Conservation (phyloP, 352 stramenopile genomes). For the Phytopythium litorale region DNA sequence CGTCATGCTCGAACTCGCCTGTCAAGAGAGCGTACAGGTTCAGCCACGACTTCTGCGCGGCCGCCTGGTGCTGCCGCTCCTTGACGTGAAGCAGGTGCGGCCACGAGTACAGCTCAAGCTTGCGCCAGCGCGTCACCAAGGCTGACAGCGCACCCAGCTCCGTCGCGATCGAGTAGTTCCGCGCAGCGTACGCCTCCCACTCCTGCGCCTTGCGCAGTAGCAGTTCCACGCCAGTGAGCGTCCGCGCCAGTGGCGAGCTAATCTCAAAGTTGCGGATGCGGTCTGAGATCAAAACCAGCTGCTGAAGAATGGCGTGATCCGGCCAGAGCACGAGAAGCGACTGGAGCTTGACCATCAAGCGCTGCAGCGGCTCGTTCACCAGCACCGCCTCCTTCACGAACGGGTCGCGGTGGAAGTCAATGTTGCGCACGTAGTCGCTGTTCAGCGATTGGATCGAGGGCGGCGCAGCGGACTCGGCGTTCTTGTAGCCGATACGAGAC, state of each 20-base stretch:
- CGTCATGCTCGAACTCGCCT: conserved; percentile 63
- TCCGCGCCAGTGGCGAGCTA: conserved; percentile 82
- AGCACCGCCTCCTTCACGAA: conserved; percentile 92
- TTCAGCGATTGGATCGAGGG: conserved; percentile 54
- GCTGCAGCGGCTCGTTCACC: conserved; percentile 83
- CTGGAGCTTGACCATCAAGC: conserved; percentile 88
- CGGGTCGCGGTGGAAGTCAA: conserved; percentile 94
- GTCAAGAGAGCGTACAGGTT: conserved; percentile 87
- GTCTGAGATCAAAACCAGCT: conserved; percentile 90
- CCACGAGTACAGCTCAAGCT: conserved; percentile 98
- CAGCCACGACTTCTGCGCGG: conserved; percentile 85
- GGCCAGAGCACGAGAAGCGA: conserved; percentile 94
- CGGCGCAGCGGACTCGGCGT: conserved; percentile 22
- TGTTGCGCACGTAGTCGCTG: conserved; percentile 69
- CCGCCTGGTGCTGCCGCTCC: conserved; percentile 70
- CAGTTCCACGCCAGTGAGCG: conserved; percentile 94
- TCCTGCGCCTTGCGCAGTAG: conserved; percentile 97
- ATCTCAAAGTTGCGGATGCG: conserved; percentile 87
- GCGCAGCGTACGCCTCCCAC: conserved; percentile 97
- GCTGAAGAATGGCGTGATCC: conserved; percentile 95
- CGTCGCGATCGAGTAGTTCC: conserved; percentile 88
- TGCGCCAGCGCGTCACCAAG: conserved; percentile 97
- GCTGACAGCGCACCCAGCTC: conserved; percentile 90
- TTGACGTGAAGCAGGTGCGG: conserved; percentile 91
- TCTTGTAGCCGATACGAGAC: conserved; percentile 46